Conservation (phyloP, 164 flowering plant genomes). For the Annona squamosa region DNA sequence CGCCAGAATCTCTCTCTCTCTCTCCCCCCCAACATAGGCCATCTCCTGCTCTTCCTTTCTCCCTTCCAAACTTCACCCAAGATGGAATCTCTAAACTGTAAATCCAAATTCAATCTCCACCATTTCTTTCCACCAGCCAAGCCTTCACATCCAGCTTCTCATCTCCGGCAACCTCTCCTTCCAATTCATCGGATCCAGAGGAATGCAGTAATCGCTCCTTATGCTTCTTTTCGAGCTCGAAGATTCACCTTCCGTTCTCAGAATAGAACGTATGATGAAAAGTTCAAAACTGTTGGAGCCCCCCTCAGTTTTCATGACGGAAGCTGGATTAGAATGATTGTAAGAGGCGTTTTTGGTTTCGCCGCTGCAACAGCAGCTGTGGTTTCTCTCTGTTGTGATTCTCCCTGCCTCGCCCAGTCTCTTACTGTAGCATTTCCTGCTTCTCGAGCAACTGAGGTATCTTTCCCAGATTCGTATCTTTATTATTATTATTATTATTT, state of each 20-base stretch:
- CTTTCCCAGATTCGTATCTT: neutral
- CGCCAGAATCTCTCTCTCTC: conserved; percentile 7
- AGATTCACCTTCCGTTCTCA: conserved; percentile 2
- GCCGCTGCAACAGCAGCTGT: conserved; percentile 60
- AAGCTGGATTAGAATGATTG: conserved; percentile 25
- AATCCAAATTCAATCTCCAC: conserved; percentile 17
- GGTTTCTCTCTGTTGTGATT: conserved; percentile 30
- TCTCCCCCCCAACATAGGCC: neutral
- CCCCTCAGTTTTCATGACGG: neutral
- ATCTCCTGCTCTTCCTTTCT: neutral
- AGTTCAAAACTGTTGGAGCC: neutral
- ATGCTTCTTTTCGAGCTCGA: conserved; percentile 3
- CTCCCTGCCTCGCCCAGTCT: conserved; percentile 69
- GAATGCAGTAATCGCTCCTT: neutral
- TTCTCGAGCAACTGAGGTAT: conserved; percentile 87
- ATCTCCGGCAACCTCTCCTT: conserved; percentile 16
- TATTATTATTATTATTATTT: neutral
- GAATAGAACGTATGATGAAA: neutral
- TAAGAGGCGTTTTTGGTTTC: conserved; percentile 39
- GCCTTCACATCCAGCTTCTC: conserved; percentile 13
- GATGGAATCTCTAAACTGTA: conserved; percentile 37
- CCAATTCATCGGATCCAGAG: neutral
- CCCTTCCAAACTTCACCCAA: conserved; percentile 1
- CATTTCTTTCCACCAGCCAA: conserved; percentile 18
- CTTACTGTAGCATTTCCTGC: conserved; percentile 93